phyloP scores from a whole-genome alignment of 2,329 filamentous ascomycete genomes.

The Saccharata proteae region DNA sequence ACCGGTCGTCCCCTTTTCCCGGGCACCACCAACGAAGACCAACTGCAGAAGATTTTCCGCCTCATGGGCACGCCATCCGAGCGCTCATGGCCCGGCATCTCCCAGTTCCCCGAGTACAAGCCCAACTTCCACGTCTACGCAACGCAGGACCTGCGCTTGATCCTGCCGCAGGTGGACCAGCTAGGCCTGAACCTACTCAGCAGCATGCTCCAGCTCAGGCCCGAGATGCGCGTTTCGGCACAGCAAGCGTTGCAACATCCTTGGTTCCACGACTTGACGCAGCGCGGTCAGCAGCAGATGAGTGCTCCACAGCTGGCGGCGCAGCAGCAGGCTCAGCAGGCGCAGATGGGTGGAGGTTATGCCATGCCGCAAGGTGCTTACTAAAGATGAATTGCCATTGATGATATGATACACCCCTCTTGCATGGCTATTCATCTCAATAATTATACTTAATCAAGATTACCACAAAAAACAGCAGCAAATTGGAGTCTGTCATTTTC shows the following conservation, averaged over 20 bases:
- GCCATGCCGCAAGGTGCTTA: slow-evolving; percentile 27
- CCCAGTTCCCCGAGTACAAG: slow-evolving; percentile 95
- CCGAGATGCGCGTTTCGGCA: slow-evolving; percentile 83
- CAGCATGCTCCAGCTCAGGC: slow-evolving; percentile 83
- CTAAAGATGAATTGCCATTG: too few relatives aligned
- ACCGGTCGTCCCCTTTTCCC: slow-evolving; percentile 91
- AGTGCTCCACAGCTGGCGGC: slow-evolving; percentile 20
- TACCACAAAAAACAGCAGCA: too few relatives aligned
- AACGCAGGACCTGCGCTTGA: slow-evolving; percentile 76
- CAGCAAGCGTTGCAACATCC: slow-evolving; percentile 76
- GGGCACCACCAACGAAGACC: slow-evolving; percentile 95
- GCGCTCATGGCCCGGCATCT: slow-evolving; percentile 89
- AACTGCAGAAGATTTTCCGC: slow-evolving; percentile 92
- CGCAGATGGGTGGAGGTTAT: slow-evolving; percentile 24
- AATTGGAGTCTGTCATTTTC: too few relatives aligned
- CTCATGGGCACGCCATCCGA: slow-evolving; percentile 98
- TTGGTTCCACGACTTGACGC: slow-evolving; percentile 68
- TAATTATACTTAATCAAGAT: too few relatives aligned
- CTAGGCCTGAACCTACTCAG: slow-evolving; percentile 77
- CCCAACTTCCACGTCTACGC: slow-evolving; percentile 87
- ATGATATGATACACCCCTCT: too few relatives aligned
- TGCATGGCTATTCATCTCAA: too few relatives aligned
- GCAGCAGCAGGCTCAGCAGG: slow-evolving; percentile 24
- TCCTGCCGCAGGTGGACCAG: slow-evolving; percentile 81
- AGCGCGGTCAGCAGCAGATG: slow-evolving; percentile 20